phyloP scores from a whole-genome alignment of 495 filamentous ascomycete species.

The Aspergillus coremiiformis region DNA sequence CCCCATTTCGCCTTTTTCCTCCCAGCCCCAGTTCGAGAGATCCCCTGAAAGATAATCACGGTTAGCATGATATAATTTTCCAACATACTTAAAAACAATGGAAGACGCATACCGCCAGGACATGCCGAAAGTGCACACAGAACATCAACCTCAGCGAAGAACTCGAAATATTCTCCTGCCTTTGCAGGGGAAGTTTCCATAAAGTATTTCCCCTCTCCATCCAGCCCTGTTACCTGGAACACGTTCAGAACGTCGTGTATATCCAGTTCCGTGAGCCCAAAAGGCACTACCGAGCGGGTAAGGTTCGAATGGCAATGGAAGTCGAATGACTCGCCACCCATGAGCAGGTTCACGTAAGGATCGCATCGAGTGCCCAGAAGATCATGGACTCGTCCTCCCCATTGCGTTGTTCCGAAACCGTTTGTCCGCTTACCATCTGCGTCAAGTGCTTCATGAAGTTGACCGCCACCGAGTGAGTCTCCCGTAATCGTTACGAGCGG shows the following conservation, averaged over 20 bases:
- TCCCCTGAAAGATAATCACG: slow-evolving; percentile 50
- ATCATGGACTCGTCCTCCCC: slow-evolving; percentile 57
- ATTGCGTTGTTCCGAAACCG: slow-evolving; percentile 36
- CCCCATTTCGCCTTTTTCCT: slow-evolving; percentile 59
- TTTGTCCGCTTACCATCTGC: slow-evolving; percentile 29
- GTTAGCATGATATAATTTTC: slow-evolving; percentile 14
- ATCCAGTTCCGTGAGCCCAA: slow-evolving; percentile 61
- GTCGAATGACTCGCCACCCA: slow-evolving; percentile 63
- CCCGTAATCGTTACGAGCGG: slow-evolving; percentile 64
- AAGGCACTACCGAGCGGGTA: slow-evolving; percentile 59
- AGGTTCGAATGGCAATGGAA: slow-evolving; percentile 81
- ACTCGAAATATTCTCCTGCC: slow-evolving; percentile 61
- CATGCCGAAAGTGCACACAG: slow-evolving; percentile 65
- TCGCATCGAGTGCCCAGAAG: slow-evolving; percentile 72
- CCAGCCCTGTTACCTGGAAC: slow-evolving; percentile 71
- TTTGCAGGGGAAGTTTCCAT: slow-evolving; percentile 68
- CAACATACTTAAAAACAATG: neutral
- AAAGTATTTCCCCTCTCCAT: slow-evolving; percentile 65
- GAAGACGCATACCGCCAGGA: slow-evolving; percentile 38
- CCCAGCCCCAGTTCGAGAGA: slow-evolving; percentile 69
- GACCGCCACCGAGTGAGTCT: slow-evolving; percentile 55
- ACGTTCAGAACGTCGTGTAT: slow-evolving; percentile 78
- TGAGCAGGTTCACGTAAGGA: slow-evolving; percentile 65
- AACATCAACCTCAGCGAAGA: slow-evolving; percentile 69
- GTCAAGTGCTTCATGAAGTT: slow-evolving; percentile 42